Percentiles rank a stretch among this genome's conserved stretches.
Conservation (phyloP, 192 early-diverging fungal genomes). For the Gorgonomyces haynaldii region DNA sequence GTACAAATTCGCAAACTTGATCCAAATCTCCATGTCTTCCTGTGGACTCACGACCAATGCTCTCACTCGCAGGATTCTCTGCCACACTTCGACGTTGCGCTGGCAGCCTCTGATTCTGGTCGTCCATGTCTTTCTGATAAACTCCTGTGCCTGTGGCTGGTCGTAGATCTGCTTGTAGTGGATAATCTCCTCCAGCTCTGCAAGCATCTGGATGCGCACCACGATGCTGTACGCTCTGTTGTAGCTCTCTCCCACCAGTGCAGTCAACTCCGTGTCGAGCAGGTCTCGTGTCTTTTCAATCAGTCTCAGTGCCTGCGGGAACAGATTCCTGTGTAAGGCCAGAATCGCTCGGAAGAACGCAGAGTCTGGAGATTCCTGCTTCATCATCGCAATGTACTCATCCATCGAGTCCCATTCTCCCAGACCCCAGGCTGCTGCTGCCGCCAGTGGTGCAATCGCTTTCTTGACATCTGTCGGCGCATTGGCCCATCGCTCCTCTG, state of each 20-base stretch:
- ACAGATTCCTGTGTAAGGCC: slow-evolving; percentile 67
- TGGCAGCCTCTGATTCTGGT: slow-evolving; percentile 74
- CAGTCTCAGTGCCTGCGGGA: slow-evolving; percentile 53
- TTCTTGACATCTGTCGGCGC: slow-evolving; percentile 50
- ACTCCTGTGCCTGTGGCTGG: slow-evolving; percentile 56
- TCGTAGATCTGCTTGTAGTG: slow-evolving; percentile 73
- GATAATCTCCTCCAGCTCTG: slow-evolving; percentile 95
- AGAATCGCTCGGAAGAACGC: slow-evolving; percentile 81
- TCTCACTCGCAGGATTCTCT: slow-evolving; percentile 74
- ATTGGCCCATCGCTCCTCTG: slow-evolving; percentile 54
- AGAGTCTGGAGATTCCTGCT: slow-evolving; percentile 65
- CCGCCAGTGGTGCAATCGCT: slow-evolving; percentile 74
- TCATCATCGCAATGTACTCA: slow-evolving; percentile 72
- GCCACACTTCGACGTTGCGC: slow-evolving; percentile 93
- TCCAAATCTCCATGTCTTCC: slow-evolving; percentile 90
- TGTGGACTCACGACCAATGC: slow-evolving; percentile 79
- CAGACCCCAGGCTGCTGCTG: slow-evolving; percentile 86
- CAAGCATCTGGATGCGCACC: slow-evolving; percentile 93
- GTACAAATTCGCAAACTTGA: slow-evolving; percentile 90
- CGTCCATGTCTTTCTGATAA: slow-evolving; percentile 84
- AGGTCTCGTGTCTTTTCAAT: slow-evolving; percentile 74
- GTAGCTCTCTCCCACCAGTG: slow-evolving; percentile 86
- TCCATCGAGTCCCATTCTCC: slow-evolving; percentile 83
- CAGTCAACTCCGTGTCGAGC: slow-evolving; percentile 73
- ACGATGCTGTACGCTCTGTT: slow-evolving; percentile 81